These are phyloP conservation scores for Bipolaris victoriae DNA, from an alignment of 2,329 filamentous ascomycete genomes.

Conservation along the genomic window DNA sequence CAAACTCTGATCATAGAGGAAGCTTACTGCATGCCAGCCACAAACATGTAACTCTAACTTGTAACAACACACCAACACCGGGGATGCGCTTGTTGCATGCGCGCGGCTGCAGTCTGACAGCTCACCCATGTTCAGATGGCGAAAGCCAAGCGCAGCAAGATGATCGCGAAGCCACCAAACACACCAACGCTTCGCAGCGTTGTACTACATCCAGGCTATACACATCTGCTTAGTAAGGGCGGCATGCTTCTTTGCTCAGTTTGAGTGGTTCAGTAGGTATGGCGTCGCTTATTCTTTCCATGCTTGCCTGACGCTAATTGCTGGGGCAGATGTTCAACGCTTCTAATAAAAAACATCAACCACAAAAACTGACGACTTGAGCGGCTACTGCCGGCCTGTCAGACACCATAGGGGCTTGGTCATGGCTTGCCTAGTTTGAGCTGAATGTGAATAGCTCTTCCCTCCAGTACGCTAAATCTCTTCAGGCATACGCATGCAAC, in stretches of 20 bases:
- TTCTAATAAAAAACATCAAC: too few relatives aligned
- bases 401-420: too few relatives aligned
- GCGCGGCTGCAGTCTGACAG: background rate
- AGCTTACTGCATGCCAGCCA: background rate
- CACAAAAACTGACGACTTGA: too few relatives aligned
- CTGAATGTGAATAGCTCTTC: background rate
- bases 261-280: too few relatives aligned
- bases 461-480: background rate
- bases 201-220: too few relatives aligned
- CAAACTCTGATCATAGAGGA: background rate
- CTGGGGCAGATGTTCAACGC: too few relatives aligned
- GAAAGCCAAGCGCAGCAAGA: background rate
- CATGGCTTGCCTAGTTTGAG: background rate
- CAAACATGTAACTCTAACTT: background rate
- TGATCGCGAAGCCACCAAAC: background rate
- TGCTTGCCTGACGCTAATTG: too few relatives aligned
- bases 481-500: background rate
- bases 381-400: too few relatives aligned
- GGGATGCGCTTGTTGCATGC: background rate
- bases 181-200: too few relatives aligned
- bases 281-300: too few relatives aligned
- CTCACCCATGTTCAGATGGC: background rate
- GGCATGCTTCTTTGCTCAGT: too few relatives aligned
- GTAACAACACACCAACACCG: background rate
- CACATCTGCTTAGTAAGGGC: too few relatives aligned